These are phyloP conservation scores for Leucoagaricus sp. DNA, from an alignment of 1,284 basidiomycete genomes.

Conservation along the genomic window DNA sequence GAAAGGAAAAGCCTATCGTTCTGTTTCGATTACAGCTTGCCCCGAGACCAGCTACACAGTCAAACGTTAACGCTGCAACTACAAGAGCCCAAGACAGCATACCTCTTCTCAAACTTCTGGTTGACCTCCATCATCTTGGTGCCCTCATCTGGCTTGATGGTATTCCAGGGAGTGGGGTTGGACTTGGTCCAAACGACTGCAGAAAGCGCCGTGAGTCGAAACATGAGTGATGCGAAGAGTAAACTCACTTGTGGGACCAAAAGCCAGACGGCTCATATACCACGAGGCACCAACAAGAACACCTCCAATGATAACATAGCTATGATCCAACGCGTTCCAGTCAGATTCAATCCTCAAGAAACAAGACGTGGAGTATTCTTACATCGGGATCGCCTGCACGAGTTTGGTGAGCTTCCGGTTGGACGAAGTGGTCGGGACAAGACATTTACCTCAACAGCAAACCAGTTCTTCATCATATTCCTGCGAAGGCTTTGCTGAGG, in stretches of 20 bases:
- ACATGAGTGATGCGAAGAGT: constrained; percentile 6
- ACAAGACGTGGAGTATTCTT: constrained; percentile 28
- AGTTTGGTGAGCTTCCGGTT: neutral
- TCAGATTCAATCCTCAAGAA: neutral
- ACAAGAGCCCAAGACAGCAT: constrained; percentile 18
- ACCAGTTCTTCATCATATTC: constrained; percentile 74
- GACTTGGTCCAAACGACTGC: constrained; percentile 78
- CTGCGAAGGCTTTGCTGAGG: constrained; percentile 30
- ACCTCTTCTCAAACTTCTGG: constrained; percentile 76
- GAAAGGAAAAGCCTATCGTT: constrained; percentile 18
- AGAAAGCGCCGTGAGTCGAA: constrained; percentile 11
- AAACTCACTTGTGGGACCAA: constrained; percentile 63
- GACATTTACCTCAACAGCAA: constrained; percentile 70
- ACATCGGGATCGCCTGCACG: constrained; percentile 76
- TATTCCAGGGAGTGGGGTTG: constrained; percentile 83
- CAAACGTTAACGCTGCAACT: constrained; percentile 5
- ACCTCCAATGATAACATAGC: constrained; percentile 70
- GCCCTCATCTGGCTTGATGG: constrained; percentile 68
- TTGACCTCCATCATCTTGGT: constrained; percentile 71
- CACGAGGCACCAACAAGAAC: constrained; percentile 67
- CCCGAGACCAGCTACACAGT: constrained; percentile 63
- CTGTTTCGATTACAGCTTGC: constrained; percentile 53
- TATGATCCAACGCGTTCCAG: constrained; percentile 30
- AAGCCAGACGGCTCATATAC: constrained; percentile 73
- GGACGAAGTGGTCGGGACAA: neutral